Base-by-base conservation (phyloP, 1,139 yeast genomes). In the Pneumocystis canis region DNA sequence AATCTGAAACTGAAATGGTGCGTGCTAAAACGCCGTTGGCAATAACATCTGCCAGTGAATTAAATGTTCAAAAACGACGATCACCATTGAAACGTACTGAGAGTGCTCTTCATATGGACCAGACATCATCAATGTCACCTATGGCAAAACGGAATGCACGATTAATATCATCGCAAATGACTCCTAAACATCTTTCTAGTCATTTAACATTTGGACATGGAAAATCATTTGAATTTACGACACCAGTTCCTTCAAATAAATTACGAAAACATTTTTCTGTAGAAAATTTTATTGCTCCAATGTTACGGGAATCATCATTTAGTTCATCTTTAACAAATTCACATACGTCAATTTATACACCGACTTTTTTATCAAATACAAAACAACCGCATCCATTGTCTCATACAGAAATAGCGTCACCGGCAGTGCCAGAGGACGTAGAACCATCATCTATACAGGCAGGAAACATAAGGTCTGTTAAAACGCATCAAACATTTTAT, bases 31-130 rank as follows among this genome's bases (percentile, higher is more conserved):
- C 40, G 14, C 65, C 65, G 33, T 60, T 62, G 33, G 59, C 53
- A n/a, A 58, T 40, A 32, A 58, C 58, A 57, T 56, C 59, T 9
- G 57, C 47, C 14, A 40, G 60, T 11, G 61, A 40, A 5, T 18
- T 59, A 14, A 40, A 59, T 39, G 31, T 59, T n/a, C 18, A 28
- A 20, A 65, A 63, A 11, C 61, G 65, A 30, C 59, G 62, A n/a
- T 62, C 68, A 56, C 69, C 75, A 40, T 67, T 76, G 41, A 71
- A 76, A 28, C 70, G 79, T 47, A 76, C 78, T 2, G 71, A 74
- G 31, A 77, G 79, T 2, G 70, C 75, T 56, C 66, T 76, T 47
- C 75, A 76, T 64, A 72, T 76, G 47, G 78, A 75, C 66, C 72
- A 72, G 62, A 75, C 76, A 5, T 70, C 73, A n/a, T 63, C 65